These are phyloP conservation scores for Hortaea werneckii DNA, from an alignment of 2,329 filamentous ascomycete genomes.

Conservation along the genomic window DNA sequence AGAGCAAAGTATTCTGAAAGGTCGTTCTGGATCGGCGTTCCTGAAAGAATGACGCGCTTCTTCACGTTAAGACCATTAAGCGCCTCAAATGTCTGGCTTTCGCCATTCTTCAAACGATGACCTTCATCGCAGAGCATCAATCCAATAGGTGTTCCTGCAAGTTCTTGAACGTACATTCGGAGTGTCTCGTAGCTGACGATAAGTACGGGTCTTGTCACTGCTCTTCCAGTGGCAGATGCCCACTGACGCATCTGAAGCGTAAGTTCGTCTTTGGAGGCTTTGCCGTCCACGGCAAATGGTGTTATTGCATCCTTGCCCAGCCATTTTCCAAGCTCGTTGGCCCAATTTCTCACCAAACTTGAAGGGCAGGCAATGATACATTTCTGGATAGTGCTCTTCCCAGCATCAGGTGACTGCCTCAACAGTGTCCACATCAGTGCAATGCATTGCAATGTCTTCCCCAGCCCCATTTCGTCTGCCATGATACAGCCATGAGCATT, in stretches of 20 bases:
- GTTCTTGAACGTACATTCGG: slow-evolving; percentile 78
- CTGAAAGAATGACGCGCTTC: slow-evolving; percentile 85
- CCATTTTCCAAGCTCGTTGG: slow-evolving; percentile 94
- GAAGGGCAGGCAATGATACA: slow-evolving; percentile 95
- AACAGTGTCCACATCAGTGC: slow-evolving; percentile 91
- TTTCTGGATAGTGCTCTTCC: slow-evolving; percentile 87
- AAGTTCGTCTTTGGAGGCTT: slow-evolving; percentile 87
- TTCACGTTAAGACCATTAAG: slow-evolving; percentile 84
- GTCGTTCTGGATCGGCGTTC: slow-evolving; percentile 96
- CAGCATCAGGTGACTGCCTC: slow-evolving; percentile 92
- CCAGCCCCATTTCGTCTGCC: slow-evolving; percentile 98
- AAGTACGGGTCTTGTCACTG: slow-evolving; percentile 82
- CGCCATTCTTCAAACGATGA: slow-evolving; percentile 90
- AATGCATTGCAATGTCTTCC: slow-evolving; percentile 96
- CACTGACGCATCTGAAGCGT: slow-evolving; percentile 86
- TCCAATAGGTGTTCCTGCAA: slow-evolving; percentile 83
- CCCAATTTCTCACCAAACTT: slow-evolving; percentile 95
- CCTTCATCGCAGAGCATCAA: slow-evolving; percentile 93
- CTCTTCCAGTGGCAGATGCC: slow-evolving; percentile 82
- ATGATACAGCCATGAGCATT: slow-evolving; percentile 97
- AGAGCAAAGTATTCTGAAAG: slow-evolving; percentile 96
- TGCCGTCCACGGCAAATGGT: slow-evolving; percentile 93
- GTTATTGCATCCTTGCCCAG: slow-evolving; percentile 81
- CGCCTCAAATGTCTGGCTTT: slow-evolving; percentile 88
- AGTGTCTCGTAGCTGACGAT: slow-evolving; percentile 98